phyloP scores from a whole-genome alignment of 768 basidiomycete genomes.

The Dioszegia crocea region DNA sequence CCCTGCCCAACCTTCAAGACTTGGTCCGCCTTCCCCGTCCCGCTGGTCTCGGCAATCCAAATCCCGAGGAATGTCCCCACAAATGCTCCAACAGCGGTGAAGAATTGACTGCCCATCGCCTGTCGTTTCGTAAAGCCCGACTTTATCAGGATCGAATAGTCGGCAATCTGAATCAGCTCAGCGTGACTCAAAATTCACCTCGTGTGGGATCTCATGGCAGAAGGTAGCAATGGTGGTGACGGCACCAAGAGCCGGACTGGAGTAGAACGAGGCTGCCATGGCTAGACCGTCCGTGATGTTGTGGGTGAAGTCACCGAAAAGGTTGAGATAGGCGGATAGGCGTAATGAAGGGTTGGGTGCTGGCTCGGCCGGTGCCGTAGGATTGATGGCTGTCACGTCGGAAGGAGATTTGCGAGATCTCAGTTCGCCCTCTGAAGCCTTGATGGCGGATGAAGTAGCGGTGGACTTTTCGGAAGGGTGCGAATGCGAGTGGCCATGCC shows the following conservation, averaged over 20 bases:
- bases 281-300: slow-evolving; percentile 96
- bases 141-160: slow-evolving; percentile 80
- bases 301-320: slow-evolving; percentile 86
- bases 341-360: slow-evolving; percentile 54
- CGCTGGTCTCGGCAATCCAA: slow-evolving; percentile 43
- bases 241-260: slow-evolving; percentile 86
- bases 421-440: slow-evolving; percentile 3
- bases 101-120: slow-evolving; percentile 88
- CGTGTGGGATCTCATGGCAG: slow-evolving; percentile 91
- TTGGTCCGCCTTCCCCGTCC: slow-evolving; percentile 28
- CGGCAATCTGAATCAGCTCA: slow-evolving; percentile 61
- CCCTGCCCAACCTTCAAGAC: slow-evolving; percentile 74
- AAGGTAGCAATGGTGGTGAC: slow-evolving; percentile 94
- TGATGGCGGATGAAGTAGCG: slow-evolving; percentile 46
- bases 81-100: slow-evolving; percentile 88
- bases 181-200: slow-evolving; percentile 47
- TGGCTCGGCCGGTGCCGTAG: neutral
- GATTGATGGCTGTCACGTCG: slow-evolving; percentile 20
- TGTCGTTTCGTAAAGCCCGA: slow-evolving; percentile 86
- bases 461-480: slow-evolving; percentile 50
- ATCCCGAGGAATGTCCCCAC: slow-evolving; percentile 56
- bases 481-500: slow-evolving; percentile 61
- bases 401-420: slow-evolving; percentile 49
- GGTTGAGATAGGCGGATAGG: slow-evolving; percentile 83
- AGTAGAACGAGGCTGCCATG: slow-evolving; percentile 95